Conservation (phyloP, 495 filamentous ascomycete genomes). For the Venustampulla echinocandica region DNA sequence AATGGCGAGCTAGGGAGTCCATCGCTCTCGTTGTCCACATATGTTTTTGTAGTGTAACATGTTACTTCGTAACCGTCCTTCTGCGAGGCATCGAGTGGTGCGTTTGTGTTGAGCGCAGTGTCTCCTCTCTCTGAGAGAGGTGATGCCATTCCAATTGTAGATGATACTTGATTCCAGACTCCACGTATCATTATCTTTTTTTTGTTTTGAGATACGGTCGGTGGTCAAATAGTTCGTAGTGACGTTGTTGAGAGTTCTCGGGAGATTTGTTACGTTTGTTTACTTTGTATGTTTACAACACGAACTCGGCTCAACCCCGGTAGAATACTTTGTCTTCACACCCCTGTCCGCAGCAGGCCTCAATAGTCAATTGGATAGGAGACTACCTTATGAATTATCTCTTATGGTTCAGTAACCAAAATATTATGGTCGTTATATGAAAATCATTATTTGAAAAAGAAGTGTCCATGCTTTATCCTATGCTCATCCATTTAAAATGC, state of each 20-base stretch:
- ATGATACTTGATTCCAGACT: conserved; percentile 6
- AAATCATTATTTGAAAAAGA: not conserved
- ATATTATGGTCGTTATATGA: not conserved
- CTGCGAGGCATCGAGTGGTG: not conserved
- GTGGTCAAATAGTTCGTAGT: not conserved
- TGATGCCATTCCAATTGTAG: conserved; percentile 16
- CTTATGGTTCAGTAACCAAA: no score
- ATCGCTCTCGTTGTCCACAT: conserved; percentile 10
- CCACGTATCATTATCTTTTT: conserved; percentile 1
- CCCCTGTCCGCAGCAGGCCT: not conserved
- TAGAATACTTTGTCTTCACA: not conserved
- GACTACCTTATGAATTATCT: no score
- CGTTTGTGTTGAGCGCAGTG: conserved; percentile 11
- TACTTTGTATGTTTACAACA: not conserved
- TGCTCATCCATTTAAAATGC: not conserved
- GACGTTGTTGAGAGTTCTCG: not conserved
- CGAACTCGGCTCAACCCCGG: not conserved
- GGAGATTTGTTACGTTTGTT: not conserved
- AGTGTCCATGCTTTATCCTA: not conserved
- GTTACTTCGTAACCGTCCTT: conserved; percentile 14
- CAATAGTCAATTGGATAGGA: no score
- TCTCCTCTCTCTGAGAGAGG: conserved; percentile 8
- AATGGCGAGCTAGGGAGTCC: conserved; percentile 29
- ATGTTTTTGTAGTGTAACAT: conserved; percentile 7
- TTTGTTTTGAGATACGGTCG: not conserved